Percentiles rank a stretch among this genome's conserved stretches.
Evolutionary conservation across 495 filamentous ascomycete species (phyloP).

Genomic region (Diplogelasinospora grovesii): DNA sequence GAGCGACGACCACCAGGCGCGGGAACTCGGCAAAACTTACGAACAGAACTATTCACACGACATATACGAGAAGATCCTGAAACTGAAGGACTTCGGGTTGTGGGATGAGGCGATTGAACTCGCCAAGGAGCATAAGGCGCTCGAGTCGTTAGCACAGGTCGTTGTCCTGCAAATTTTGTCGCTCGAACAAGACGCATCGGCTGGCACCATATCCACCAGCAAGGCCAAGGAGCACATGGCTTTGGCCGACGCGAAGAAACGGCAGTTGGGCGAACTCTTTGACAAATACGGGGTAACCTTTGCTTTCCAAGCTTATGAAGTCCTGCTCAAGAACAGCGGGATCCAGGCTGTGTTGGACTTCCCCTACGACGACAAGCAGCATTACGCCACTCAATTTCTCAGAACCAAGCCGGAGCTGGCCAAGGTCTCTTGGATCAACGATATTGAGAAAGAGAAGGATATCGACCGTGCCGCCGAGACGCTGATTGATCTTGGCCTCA

Average conservation of each 20-base stretch:
- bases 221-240: constrained; percentile 21
- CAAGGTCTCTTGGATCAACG: constrained; percentile 91
- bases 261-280: constrained; percentile 54
- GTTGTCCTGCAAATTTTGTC: constrained; percentile 34
- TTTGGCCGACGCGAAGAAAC: constrained; percentile 28
- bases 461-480: constrained; percentile 62
- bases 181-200: constrained; percentile 19
- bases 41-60: constrained; percentile 30
- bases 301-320: constrained; percentile 73
- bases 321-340: constrained; percentile 58
- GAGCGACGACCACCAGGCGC: constrained; percentile 28
- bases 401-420: constrained; percentile 59
- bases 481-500: constrained; percentile 57
- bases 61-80: constrained; percentile 34
- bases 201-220: constrained; percentile 14
- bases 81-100: constrained; percentile 60
- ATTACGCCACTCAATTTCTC: constrained; percentile 70
- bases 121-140: constrained; percentile 66
- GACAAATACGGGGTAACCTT: constrained; percentile 66
- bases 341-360: constrained; percentile 63
- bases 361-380: constrained; percentile 50
- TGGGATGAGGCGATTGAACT: constrained; percentile 62
- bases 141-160: constrained; percentile 61
- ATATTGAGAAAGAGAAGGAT: constrained; percentile 65
- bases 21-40: constrained; percentile 30